These are phyloP conservation scores for Calonectria pseudoturangicola DNA, from an alignment of 2,329 filamentous ascomycete species.

Conservation along the genomic window DNA sequence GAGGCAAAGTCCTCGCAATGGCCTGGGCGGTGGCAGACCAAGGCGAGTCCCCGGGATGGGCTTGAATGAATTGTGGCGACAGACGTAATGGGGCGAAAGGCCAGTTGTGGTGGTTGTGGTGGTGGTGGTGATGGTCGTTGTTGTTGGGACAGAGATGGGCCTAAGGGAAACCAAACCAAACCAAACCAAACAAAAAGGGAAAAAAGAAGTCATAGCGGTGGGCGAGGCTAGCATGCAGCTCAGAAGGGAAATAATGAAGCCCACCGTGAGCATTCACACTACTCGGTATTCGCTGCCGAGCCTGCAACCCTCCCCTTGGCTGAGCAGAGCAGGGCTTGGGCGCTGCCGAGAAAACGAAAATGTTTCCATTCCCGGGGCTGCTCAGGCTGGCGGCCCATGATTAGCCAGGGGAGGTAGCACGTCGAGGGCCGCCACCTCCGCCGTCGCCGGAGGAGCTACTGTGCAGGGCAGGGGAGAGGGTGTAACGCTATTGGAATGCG, in stretches of 20 bases:
- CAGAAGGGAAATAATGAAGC: background rate
- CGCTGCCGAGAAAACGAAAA: conserved; percentile 17
- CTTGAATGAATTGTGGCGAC: conserved; percentile 13
- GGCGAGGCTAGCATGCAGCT: conserved; percentile 1
- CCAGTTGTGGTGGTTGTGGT: background rate
- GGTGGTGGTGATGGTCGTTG: too few relatives aligned
- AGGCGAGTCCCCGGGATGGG: conserved; percentile 4
- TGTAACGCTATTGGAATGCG: conserved; percentile 10
- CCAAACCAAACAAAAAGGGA: conserved; percentile 8
- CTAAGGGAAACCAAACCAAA: too few relatives aligned
- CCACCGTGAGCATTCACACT: background rate
- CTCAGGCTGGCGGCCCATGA: conserved; percentile 5
- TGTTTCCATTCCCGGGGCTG: conserved; percentile 17
- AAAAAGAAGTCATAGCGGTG: conserved; percentile 15
- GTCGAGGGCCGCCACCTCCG: conserved; percentile 10
- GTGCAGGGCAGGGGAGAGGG: background rate
- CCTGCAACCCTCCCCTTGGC: background rate
- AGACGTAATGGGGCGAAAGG: background rate
- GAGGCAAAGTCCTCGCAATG: background rate
- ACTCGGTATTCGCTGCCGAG: conserved; percentile 8
- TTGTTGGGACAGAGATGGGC: background rate
- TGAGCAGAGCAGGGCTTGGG: conserved; percentile 5
- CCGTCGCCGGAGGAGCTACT: background rate
- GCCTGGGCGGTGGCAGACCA: conserved; percentile 11
- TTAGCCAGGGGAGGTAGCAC: conserved; percentile 18